Evolutionary conservation across 2,329 filamentous ascomycete species (phyloP).

Genomic region (Talaromyces verruculosus): DNA sequence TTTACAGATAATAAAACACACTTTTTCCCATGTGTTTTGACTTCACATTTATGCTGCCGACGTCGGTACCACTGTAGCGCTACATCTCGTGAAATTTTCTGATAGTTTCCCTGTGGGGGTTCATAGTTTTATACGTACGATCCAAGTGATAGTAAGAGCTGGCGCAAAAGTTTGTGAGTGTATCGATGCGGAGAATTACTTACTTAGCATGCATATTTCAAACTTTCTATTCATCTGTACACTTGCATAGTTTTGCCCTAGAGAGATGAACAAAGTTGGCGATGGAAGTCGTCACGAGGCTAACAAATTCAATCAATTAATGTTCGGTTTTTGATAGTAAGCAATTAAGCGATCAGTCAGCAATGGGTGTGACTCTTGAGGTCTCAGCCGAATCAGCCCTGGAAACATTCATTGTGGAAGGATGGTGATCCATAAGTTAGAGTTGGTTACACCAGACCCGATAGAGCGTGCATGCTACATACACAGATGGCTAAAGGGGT

Average conservation of each 20-base stretch:
- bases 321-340: neutral
- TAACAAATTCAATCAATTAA: neutral
- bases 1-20: neutral
- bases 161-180: neutral
- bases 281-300: neutral
- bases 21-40: neutral
- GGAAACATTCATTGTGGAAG: neutral
- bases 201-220: neutral
- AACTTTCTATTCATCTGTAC: neutral
- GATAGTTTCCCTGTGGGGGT: neutral
- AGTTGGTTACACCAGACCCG: neutral
- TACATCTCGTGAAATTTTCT: neutral
- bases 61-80: neutral
- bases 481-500: neutral
- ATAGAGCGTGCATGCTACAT: neutral
- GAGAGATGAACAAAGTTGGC: neutral
- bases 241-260: neutral
- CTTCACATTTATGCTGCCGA: neutral
- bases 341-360: neutral
- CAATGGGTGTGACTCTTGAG: neutral
- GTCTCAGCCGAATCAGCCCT: neutral
- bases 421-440: neutral
- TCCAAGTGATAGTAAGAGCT: neutral
- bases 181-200: neutral
- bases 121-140: neutral